These are phyloP conservation scores for Kalmusia sp. DNA, from an alignment of 2,329 filamentous ascomycete genomes.

Conservation along the genomic window DNA sequence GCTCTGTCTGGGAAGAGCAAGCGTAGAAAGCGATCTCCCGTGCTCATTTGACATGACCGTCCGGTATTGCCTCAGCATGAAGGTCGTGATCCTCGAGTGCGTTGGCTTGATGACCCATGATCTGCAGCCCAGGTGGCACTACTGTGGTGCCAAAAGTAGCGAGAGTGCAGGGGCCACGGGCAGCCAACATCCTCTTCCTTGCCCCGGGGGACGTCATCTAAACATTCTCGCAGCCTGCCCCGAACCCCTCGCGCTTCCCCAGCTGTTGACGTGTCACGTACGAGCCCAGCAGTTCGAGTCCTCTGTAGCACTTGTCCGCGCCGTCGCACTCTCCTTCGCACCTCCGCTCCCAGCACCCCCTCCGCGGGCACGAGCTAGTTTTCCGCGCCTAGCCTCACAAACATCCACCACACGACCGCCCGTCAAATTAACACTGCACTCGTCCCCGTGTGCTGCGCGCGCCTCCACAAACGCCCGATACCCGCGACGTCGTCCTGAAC, in stretches of 20 bases:
- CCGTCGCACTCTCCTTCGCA: neutral
- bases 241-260: neutral
- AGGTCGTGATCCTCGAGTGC: no score
- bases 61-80: no score
- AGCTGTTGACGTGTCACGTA: slow-evolving; percentile 16
- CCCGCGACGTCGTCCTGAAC: slow-evolving; percentile 18
- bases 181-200: slow-evolving; percentile 21
- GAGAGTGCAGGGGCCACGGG: slow-evolving; percentile 27
- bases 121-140: neutral
- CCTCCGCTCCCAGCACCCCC: slow-evolving; percentile 30
- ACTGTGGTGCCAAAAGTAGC: slow-evolving; percentile 24
- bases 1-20: no score
- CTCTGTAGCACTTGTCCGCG: slow-evolving; percentile 31
- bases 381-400: slow-evolving; percentile 40
- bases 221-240: slow-evolving; percentile 35
- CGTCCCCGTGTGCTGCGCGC: slow-evolving; percentile 19
- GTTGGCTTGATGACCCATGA: no score
- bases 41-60: no score
- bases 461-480: slow-evolving; percentile 17
- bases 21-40: no score
- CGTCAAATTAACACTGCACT: slow-evolving; percentile 30
- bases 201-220: slow-evolving; percentile 41
- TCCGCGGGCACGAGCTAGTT: slow-evolving; percentile 35
- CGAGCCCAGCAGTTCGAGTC: slow-evolving; percentile 8
- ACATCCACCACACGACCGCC: slow-evolving; percentile 43